Evolutionary conservation across 1,139 yeast species (phyloP).

Genomic region (Ogataea hybrid): DNA sequence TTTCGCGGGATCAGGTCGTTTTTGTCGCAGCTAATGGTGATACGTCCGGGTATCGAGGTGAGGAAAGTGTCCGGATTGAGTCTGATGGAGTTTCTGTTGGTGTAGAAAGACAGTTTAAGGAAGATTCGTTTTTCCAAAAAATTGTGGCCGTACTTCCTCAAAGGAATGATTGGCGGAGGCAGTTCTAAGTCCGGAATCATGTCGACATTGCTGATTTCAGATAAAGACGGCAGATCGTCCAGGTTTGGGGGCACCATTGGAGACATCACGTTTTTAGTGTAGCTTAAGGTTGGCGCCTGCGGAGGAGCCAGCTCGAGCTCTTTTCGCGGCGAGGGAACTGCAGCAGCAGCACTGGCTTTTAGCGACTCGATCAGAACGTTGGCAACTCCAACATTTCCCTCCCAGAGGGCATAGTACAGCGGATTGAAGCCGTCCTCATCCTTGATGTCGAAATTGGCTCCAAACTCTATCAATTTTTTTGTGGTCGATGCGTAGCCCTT

Average conservation of each 20-base stretch:
- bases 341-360: slow-evolving; percentile 2
- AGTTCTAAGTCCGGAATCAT: slow-evolving; percentile 85
- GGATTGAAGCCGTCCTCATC: slow-evolving; percentile 87
- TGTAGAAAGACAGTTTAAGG: slow-evolving; percentile 68
- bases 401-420: slow-evolving; percentile 88
- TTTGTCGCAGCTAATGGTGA: slow-evolving; percentile 69
- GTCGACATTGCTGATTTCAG: slow-evolving; percentile 39
- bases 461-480: slow-evolving; percentile 62
- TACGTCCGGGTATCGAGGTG: slow-evolving; percentile 54
- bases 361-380: slow-evolving; percentile 53
- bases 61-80: slow-evolving; percentile 46
- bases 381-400: slow-evolving; percentile 80
- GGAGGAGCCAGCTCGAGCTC: slow-evolving; percentile 8
- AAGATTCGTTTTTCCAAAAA: slow-evolving; percentile 86
- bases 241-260: slow-evolving; percentile 3
- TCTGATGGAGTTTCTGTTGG: slow-evolving; percentile 56
- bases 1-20: slow-evolving; percentile 85
- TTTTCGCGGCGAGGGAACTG: neutral
- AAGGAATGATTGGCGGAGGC: slow-evolving; percentile 95
- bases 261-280: slow-evolving; percentile 11
- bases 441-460: slow-evolving; percentile 68
- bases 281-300: slow-evolving; percentile 17
- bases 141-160: slow-evolving; percentile 92
- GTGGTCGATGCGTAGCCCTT: slow-evolving; percentile 80
- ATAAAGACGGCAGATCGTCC: slow-evolving; percentile 6